A percentile compares a stretch with the other conserved stretches of the same genome.
These are phyloP conservation scores for Boechera stricta DNA, from an alignment of 345 rosid genomes.

Conservation along the genomic window DNA sequence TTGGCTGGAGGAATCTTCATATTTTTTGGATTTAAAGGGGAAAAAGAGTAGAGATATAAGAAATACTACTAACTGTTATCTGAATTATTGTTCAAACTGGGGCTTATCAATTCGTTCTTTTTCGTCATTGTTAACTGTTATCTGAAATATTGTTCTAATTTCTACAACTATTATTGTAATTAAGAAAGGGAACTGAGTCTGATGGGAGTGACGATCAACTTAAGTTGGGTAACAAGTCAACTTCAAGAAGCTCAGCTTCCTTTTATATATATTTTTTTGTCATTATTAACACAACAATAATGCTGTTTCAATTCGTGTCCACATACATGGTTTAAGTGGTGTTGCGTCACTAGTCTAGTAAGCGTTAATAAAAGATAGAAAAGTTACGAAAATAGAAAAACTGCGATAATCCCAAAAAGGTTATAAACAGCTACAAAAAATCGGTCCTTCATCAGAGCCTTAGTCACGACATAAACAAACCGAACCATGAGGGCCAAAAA, in stretches of 20 bases:
- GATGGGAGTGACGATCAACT: constrained; percentile 14
- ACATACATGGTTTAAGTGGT: neutral
- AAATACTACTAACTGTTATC: neutral
- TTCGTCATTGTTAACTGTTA: neutral
- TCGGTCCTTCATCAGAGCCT: neutral
- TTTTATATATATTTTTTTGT: neutral
- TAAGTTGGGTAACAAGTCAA: constrained; percentile 30
- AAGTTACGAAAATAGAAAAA: neutral
- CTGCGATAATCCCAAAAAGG: neutral
- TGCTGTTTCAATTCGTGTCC: neutral
- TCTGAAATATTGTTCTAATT: neutral
- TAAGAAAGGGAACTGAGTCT: neutral
- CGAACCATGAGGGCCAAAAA: neutral
- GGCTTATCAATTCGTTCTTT: neutral
- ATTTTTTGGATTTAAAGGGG: neutral
- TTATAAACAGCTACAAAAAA: constrained; percentile 26
- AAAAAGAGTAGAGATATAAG: neutral
- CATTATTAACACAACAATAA: neutral
- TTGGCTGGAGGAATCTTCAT: constrained; percentile 32
- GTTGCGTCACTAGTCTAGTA: neutral
- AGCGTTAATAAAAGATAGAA: neutral
- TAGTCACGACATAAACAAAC: constrained; percentile 20
- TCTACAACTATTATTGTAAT: neutral
- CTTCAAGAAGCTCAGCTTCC: constrained; percentile 21
- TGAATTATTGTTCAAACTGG: no score